phyloP scores from a whole-genome alignment of 352 stramenopile species.

The Pythium plurisporium region DNA sequence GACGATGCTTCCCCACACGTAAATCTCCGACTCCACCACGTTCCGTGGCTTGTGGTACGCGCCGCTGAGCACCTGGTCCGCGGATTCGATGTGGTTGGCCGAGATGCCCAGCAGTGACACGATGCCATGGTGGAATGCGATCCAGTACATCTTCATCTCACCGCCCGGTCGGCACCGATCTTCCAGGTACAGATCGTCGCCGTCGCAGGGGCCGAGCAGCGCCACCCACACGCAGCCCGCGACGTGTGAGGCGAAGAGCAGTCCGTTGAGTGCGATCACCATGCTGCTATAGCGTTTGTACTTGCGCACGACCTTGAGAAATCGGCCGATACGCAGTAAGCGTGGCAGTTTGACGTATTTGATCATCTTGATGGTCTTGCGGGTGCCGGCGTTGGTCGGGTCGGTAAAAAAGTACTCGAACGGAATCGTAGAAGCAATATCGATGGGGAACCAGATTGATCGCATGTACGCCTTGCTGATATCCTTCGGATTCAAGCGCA shows the following conservation, averaged over 20 bases:
- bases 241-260: conserved; percentile 51
- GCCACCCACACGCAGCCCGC: conserved; percentile 57
- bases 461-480: conserved; percentile 45
- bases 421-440: conserved; percentile 49
- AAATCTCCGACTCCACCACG: conserved; percentile 6
- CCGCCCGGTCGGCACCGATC: conserved; percentile 27
- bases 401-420: conserved; percentile 53
- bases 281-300: conserved; percentile 63
- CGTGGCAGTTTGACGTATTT: conserved; percentile 68
- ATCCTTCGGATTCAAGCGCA: conserved; percentile 48
- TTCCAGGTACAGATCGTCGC: conserved; percentile 13
- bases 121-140: conserved; percentile 51
- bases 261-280: conserved; percentile 41
- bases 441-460: conserved; percentile 62
- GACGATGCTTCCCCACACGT: conserved; percentile 36
- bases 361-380: conserved; percentile 72
- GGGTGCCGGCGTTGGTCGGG: conserved; percentile 33
- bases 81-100: conserved; percentile 36
- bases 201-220: conserved; percentile 38
- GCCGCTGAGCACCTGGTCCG: conserved; percentile 46
- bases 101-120: conserved; percentile 51
- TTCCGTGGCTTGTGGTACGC: conserved; percentile 25
- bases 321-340: conserved; percentile 49
- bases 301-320: conserved; percentile 50
- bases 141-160: conserved; percentile 50